phyloP scores from a whole-genome alignment of 2,329 filamentous ascomycete species.

The Aspergillus niger region DNA sequence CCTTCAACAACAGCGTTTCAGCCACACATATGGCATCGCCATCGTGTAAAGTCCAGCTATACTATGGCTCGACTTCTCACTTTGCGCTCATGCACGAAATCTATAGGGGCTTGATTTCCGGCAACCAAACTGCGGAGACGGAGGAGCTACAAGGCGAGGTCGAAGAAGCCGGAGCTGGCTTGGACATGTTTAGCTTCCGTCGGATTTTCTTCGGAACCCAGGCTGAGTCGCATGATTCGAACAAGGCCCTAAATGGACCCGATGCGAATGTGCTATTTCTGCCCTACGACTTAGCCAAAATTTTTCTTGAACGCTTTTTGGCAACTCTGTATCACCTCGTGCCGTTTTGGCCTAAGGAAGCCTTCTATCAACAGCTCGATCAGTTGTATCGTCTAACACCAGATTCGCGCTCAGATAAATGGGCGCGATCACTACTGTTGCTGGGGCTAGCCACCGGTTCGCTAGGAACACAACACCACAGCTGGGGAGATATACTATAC shows the following conservation, averaged over 20 bases:
- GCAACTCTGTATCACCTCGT: conserved; percentile 44
- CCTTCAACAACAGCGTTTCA: conserved; percentile 48
- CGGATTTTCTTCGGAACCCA: conserved; percentile 46
- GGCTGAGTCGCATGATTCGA: conserved; percentile 34
- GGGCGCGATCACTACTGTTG: conserved; percentile 42
- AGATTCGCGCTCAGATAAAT: conserved; percentile 36
- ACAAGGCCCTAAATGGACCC: conserved; percentile 24
- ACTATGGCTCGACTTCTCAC: conserved; percentile 52
- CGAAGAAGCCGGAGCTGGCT: conserved; percentile 40
- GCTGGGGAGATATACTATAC: conserved; percentile 46
- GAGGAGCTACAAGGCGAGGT: conserved; percentile 34
- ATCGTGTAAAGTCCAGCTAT: conserved; percentile 48
- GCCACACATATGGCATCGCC: conserved; percentile 51
- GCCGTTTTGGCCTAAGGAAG: conserved; percentile 39
- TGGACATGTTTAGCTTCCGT: conserved; percentile 43
- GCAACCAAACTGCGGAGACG: conserved; percentile 16
- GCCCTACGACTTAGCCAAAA: conserved; percentile 41
- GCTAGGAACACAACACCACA: conserved; percentile 42
- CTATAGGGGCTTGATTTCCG: conserved; percentile 36
- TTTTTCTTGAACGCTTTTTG: conserved; percentile 46
- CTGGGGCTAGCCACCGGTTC: conserved; percentile 43
- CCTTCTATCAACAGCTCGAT: conserved; percentile 39
- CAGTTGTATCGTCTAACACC: conserved; percentile 37
- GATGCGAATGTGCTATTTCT: conserved; percentile 40
- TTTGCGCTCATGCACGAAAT: conserved; percentile 48